Percentiles rank a stretch among this genome's conserved stretches.
Evolutionary conservation across 352 stramenopile genomes (phyloP).

Genomic region (Blastocystis sp.): DNA sequence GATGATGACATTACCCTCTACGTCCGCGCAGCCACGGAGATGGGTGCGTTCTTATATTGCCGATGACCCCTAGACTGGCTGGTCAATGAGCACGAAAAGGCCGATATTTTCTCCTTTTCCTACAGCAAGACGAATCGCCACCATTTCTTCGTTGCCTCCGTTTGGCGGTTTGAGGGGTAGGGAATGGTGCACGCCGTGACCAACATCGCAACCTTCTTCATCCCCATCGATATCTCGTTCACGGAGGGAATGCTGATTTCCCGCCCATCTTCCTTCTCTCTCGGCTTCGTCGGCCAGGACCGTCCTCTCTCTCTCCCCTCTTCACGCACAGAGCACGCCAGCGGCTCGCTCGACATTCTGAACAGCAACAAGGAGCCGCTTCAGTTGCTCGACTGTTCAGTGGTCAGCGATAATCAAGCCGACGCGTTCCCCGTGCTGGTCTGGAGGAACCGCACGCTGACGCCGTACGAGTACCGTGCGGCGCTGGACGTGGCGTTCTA

Average conservation of each 20-base stretch:
- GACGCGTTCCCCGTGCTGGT: neutral
- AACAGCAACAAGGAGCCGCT: slow-evolving; percentile 27
- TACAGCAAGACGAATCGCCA: neutral
- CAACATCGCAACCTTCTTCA: slow-evolving; percentile 39
- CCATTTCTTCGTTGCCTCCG: slow-evolving; percentile 4
- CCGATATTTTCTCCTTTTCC: slow-evolving; percentile 36
- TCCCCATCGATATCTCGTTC: slow-evolving; percentile 37
- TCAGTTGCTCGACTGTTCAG: neutral
- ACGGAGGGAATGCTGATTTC: neutral
- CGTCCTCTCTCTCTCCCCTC: too few species aligned
- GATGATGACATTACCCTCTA: neutral
- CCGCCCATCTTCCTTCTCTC: slow-evolving; percentile 4
- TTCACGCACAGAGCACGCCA: too few species aligned
- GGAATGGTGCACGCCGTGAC: slow-evolving; percentile 19
- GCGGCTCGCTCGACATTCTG: slow-evolving; percentile 21
- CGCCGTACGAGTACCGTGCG: neutral
- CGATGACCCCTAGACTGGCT: slow-evolving; percentile 28
- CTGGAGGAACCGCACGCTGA: slow-evolving; percentile 15
- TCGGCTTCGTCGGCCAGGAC: slow-evolving; percentile 4
- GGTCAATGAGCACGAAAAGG: slow-evolving; percentile 1
- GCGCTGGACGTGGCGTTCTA: slow-evolving; percentile 10
- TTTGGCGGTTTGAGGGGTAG: neutral
- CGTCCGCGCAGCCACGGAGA: slow-evolving; percentile 19
- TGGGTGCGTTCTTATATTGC: neutral
- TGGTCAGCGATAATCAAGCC: neutral